These are phyloP conservation scores for Diaporthe batatas DNA, from an alignment of 2,329 filamentous ascomycete genomes.

Conservation along the genomic window DNA sequence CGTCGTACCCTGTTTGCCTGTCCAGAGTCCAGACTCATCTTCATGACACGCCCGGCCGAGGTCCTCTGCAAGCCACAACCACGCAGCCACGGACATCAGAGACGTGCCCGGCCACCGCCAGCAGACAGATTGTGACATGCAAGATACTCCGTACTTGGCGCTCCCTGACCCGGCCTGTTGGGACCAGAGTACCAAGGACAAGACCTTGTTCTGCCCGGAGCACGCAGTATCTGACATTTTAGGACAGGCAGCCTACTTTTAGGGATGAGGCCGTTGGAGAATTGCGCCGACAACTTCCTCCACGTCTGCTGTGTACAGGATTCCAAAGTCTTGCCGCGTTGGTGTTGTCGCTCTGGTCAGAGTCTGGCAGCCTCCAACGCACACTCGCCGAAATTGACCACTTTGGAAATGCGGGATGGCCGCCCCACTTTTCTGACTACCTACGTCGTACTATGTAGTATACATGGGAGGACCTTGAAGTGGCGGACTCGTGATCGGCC, in stretches of 20 bases:
- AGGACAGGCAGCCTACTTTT: too few relatives aligned
- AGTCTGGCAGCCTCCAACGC: neutral
- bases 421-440: constrained; percentile 3
- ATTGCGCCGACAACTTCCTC: too few relatives aligned
- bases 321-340: neutral
- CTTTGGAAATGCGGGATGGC: constrained; percentile 31
- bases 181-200: neutral
- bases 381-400: constrained; percentile 27
- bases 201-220: neutral
- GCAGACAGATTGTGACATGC: neutral
- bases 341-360: constrained; percentile 1
- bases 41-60: neutral
- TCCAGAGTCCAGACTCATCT: neutral
- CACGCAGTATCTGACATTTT: too few relatives aligned
- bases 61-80: neutral
- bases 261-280: too few relatives aligned
- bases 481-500: constrained; percentile 27
- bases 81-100: neutral
- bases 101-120: neutral
- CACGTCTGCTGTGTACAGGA: too few relatives aligned
- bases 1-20: neutral
- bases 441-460: too few relatives aligned
- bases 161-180: neutral
- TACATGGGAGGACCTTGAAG: constrained; percentile 21
- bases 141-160: constrained; percentile 19